Conservation (phyloP, 2,329 filamentous ascomycete genomes). For the Epichloe hybrida region DNA sequence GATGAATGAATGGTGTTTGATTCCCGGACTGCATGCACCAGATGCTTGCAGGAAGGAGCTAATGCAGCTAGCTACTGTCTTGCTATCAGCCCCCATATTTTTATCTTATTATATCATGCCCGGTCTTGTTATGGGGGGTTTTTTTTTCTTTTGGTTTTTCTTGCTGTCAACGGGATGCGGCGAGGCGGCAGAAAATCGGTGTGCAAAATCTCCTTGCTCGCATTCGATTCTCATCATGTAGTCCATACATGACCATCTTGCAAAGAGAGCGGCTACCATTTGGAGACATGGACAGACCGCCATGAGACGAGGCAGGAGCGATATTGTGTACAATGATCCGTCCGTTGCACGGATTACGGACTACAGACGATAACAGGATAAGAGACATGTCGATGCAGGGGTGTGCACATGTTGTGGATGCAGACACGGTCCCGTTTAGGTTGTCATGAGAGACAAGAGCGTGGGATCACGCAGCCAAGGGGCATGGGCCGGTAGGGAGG, state of each 20-base stretch:
- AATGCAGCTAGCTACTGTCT: background rate
- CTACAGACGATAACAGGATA: background rate
- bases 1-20: background rate
- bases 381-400: background rate
- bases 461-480: slow-evolving; percentile 3
- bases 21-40: background rate
- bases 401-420: background rate
- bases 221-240: background rate
- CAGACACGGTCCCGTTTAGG: background rate
- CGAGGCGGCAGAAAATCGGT: background rate
- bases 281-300: background rate
- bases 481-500: background rate
- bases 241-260: too few species aligned
- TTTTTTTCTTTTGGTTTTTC: too few species aligned
- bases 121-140: too few species aligned
- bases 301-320: background rate
- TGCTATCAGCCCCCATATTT: background rate
- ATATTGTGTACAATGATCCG: background rate
- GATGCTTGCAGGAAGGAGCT: background rate
- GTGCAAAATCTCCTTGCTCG: background rate
- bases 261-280: too few species aligned
- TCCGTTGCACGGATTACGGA: too few species aligned
- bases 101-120: background rate
- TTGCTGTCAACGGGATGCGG: background rate
- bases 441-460: slow-evolving; percentile 3